Conservation (phyloP, 164 flowering plant species). For the Cinnamomum micranthum region DNA sequence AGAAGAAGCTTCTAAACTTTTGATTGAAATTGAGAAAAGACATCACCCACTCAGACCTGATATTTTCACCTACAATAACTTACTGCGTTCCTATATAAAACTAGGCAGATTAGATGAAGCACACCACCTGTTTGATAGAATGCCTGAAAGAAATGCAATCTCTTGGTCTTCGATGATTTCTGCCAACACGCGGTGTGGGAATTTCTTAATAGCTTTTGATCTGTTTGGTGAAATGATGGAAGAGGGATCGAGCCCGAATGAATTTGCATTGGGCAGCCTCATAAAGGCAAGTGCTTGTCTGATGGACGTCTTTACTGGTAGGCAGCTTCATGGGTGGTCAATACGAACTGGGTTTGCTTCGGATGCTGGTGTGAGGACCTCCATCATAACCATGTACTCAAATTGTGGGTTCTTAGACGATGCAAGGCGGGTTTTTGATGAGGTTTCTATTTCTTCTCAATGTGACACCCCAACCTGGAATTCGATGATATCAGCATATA, state of each 20-base stretch:
- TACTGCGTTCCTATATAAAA: not conserved
- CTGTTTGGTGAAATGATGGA: conserved; percentile 18
- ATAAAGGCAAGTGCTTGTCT: conserved; percentile 21
- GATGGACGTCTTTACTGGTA: conserved; percentile 15
- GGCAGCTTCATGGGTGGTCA: conserved; percentile 31
- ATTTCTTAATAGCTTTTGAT: conserved; percentile 8
- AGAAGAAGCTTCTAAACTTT: not conserved
- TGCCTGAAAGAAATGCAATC: conserved; percentile 15
- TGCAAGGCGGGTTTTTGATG: conserved; percentile 24
- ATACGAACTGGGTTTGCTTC: conserved; percentile 20
- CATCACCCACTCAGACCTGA: not conserved
- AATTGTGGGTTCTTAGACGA: conserved; percentile 21
- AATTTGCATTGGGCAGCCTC: conserved; percentile 19
- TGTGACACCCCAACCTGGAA: conserved; percentile 23
- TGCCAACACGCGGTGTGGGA: conserved; percentile 12
- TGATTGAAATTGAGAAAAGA: conserved; percentile 1
- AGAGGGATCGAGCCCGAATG: conserved; percentile 19
- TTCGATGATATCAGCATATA: conserved; percentile 24
- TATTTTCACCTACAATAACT: conserved; percentile 2
- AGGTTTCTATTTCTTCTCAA: conserved; percentile 5
- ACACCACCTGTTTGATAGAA: conserved; percentile 18
- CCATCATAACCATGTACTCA: conserved; percentile 29
- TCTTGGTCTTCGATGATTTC: conserved; percentile 22
- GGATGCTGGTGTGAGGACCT: conserved; percentile 12
- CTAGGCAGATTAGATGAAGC: conserved; percentile 13